phyloP scores from a whole-genome alignment of 1,284 basidiomycete species.

The Tetrapyrgos nigripes region DNA sequence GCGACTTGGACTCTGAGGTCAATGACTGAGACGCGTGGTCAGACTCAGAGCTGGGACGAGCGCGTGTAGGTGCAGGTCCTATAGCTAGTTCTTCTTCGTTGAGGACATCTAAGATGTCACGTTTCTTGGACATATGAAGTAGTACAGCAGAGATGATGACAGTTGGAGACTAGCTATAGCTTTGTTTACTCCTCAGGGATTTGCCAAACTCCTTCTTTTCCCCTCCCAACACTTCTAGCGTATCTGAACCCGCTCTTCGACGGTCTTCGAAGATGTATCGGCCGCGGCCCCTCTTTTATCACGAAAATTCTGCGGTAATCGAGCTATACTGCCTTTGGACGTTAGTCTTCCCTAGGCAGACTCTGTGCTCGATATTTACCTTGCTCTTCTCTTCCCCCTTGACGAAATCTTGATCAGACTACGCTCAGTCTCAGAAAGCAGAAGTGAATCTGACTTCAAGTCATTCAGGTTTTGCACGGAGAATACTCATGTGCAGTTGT shows the following conservation, averaged over 20 bases:
- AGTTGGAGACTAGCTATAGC: not conserved
- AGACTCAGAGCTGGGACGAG: not conserved
- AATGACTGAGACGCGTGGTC: not conserved
- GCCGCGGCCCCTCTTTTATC: no score
- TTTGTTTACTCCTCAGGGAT: not conserved
- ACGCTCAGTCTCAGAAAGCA: no score
- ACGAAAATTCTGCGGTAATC: no score
- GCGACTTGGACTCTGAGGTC: not conserved
- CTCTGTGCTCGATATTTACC: no score
- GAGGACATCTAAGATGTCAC: conserved; percentile 7
- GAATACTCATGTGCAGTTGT: no score
- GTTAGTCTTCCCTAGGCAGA: no score
- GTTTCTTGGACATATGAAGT: conserved; percentile 7
- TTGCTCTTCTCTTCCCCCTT: no score
- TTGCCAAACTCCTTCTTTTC: conserved; percentile 1
- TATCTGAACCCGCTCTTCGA: not conserved
- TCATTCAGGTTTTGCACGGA: no score
- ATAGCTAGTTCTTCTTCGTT: not conserved
- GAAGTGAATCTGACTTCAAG: no score
- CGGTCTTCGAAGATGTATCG: not conserved
- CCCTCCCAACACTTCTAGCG: not conserved
- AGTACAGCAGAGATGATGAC: not conserved
- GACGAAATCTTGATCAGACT: no score
- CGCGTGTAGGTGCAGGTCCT: not conserved
- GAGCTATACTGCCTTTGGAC: no score